Conservation (phyloP, 1,139 yeast species). For the Nakaseomyces glabratus region DNA sequence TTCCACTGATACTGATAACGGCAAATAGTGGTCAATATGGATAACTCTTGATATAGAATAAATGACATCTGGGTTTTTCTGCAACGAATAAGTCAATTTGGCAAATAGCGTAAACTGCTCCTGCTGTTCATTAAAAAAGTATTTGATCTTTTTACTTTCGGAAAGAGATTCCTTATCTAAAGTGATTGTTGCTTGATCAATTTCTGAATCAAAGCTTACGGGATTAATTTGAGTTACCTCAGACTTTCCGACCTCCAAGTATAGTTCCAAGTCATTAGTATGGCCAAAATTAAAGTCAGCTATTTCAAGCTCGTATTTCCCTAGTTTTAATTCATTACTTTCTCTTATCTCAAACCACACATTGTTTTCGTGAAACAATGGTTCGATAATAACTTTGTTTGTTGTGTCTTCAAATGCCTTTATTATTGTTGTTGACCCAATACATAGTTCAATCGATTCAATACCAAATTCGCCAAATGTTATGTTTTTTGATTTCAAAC, state of each 20-base stretch:
- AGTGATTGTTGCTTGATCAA: conserved; percentile 1
- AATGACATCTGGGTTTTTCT: conserved; percentile 2
- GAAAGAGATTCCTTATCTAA: conserved; percentile 10
- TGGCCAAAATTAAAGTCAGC: conserved; percentile 1
- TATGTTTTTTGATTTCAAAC: conserved; percentile 18
- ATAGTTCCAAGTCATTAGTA: conserved; percentile 4
- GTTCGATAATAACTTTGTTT: conserved; percentile 11
- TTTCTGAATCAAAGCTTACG: conserved; percentile 14
- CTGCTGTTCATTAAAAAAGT: conserved; percentile 14
- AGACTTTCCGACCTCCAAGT: conserved; percentile 11
- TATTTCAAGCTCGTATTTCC: conserved; percentile 16
- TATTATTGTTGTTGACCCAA: conserved; percentile 23
- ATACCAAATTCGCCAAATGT: conserved; percentile 22
- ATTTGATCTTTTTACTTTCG: conserved; percentile 7
- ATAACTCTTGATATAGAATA: conserved; percentile 14
- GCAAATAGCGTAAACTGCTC: conserved; percentile 15
- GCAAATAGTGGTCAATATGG: conserved; percentile 19
- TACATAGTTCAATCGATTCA: conserved; percentile 18
- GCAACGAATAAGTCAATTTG: conserved; percentile 10
- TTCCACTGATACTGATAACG: conserved; percentile 29
- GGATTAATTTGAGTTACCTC: conserved; percentile 9
- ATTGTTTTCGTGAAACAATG: conserved; percentile 14
- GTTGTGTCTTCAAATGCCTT: conserved; percentile 16
- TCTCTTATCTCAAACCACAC: conserved; percentile 16
- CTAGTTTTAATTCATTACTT: conserved; percentile 15